Conservation (phyloP, 129 eudicot genomes). For the Flaveria trinervia region DNA sequence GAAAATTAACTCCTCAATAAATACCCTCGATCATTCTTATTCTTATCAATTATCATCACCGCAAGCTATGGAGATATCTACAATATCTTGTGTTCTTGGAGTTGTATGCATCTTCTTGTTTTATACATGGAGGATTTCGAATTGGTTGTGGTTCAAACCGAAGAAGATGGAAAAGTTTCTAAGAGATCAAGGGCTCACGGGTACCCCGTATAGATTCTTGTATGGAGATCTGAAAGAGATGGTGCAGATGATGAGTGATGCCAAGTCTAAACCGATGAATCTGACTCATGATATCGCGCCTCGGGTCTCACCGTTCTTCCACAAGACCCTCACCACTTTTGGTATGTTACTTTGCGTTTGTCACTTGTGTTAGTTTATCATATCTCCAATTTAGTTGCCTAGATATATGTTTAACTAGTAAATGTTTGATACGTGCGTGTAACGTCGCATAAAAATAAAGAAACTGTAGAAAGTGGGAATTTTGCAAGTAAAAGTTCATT, state of each 20-base stretch:
- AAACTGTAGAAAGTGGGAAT: too few relatives aligned
- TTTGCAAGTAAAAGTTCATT: too few relatives aligned
- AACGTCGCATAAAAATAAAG: too few relatives aligned
- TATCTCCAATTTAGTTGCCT: too few relatives aligned
- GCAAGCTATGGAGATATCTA: conserved; percentile 12
- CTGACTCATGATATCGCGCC: conserved; percentile 42
- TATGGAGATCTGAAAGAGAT: conserved; percentile 59
- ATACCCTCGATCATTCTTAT: neutral
- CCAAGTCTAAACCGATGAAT: conserved; percentile 47
- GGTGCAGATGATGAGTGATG: conserved; percentile 38
- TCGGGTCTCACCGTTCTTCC: conserved; percentile 49
- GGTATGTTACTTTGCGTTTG: conserved; percentile 32
- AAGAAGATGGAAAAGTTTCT: conserved; percentile 47
- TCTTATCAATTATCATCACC: neutral
- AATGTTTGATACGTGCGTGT: too few relatives aligned
- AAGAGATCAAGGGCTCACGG: conserved; percentile 55
- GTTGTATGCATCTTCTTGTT: conserved; percentile 16
- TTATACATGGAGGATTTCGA: conserved; percentile 42
- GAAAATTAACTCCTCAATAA: conserved; percentile 13
- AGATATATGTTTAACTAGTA: too few relatives aligned
- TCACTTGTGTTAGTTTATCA: too few relatives aligned
- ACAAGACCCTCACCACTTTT: conserved; percentile 36
- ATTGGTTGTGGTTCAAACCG: conserved; percentile 61
- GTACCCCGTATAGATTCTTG: conserved; percentile 49
- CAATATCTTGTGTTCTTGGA: conserved; percentile 18